These are phyloP conservation scores for Scytalidium lignicola DNA, from an alignment of 2,329 filamentous ascomycete genomes.

Conservation along the genomic window DNA sequence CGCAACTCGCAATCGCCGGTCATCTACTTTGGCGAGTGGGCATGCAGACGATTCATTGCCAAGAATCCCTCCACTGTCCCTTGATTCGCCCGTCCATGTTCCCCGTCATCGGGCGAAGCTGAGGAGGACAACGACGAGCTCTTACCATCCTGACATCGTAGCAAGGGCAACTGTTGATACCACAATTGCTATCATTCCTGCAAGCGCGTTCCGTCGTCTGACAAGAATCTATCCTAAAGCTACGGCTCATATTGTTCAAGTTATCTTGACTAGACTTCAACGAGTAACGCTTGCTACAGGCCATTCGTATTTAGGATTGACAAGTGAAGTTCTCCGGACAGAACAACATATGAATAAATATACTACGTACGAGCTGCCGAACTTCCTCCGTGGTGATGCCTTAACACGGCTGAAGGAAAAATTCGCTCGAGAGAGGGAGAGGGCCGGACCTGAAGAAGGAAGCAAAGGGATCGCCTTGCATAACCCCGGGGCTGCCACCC, in stretches of 20 bases:
- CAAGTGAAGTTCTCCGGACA: constrained; percentile 84
- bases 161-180: constrained; percentile 95
- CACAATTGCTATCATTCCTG: constrained; percentile 96
- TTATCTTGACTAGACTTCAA: constrained; percentile 91
- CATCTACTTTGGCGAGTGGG: constrained; percentile 24
- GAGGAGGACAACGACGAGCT: constrained; percentile 54
- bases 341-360: constrained; percentile 93
- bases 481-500: constrained; percentile 63
- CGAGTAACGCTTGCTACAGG: constrained; percentile 91
- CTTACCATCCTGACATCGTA: constrained; percentile 93
- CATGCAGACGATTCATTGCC: constrained; percentile 39
- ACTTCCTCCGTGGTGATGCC: constrained; percentile 79
- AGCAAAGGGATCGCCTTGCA: constrained; percentile 94
- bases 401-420: constrained; percentile 86
- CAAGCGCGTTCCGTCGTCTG: constrained; percentile 86
- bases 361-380: constrained; percentile 86
- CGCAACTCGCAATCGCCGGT: constrained; percentile 43
- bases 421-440: constrained; percentile 78
- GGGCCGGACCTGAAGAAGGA: constrained; percentile 73
- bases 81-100: constrained; percentile 44
- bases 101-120: constrained; percentile 26
- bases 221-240: constrained; percentile 95
- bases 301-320: constrained; percentile 89
- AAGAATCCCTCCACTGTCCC: constrained; percentile 67
- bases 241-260: constrained; percentile 94